phyloP scores from a whole-genome alignment of 495 filamentous ascomycete species.

The Pseudevernia furfuracea region DNA sequence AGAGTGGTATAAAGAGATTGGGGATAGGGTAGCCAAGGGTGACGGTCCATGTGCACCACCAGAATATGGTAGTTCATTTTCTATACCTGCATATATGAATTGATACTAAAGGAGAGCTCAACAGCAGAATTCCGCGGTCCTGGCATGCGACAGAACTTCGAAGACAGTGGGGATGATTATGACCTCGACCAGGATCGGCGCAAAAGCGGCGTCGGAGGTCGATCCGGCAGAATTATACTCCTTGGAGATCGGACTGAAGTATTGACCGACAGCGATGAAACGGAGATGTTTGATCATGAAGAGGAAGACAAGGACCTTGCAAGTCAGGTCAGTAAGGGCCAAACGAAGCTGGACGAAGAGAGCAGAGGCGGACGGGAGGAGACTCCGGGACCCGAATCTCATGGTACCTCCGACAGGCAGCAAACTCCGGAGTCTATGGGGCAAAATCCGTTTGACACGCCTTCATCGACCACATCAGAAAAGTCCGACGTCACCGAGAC shows the following conservation, averaged over 20 bases:
- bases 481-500: conserved; percentile 27
- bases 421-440: conserved; percentile 22
- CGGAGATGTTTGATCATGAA: conserved; percentile 83
- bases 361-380: conserved; percentile 46
- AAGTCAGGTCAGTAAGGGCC: conserved; percentile 46
- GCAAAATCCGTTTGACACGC: conserved; percentile 40
- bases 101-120: conserved; percentile 35
- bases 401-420: conserved; percentile 28
- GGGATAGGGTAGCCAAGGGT: conserved; percentile 86
- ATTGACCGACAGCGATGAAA: conserved; percentile 75
- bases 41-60: conserved; percentile 98
- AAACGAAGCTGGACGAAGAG: conserved; percentile 30
- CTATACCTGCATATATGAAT: conserved; percentile 24
- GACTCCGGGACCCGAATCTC: conserved; percentile 50
- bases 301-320: conserved; percentile 73
- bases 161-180: conserved; percentile 87
- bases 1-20: conserved; percentile 95
- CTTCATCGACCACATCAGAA: conserved; percentile 40
- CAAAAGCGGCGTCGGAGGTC: conserved; percentile 51
- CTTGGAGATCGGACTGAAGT: conserved; percentile 91
- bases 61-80: conserved; percentile 88
- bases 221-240: conserved; percentile 78
- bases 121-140: conserved; percentile 95
- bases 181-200: conserved; percentile 68
- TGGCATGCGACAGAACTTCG: conserved; percentile 79